Evolutionary conservation across 164 flowering plant genomes (phyloP), one percentile per base, ranked within the genome.

Genomic region (Malania oleifera): DNA sequence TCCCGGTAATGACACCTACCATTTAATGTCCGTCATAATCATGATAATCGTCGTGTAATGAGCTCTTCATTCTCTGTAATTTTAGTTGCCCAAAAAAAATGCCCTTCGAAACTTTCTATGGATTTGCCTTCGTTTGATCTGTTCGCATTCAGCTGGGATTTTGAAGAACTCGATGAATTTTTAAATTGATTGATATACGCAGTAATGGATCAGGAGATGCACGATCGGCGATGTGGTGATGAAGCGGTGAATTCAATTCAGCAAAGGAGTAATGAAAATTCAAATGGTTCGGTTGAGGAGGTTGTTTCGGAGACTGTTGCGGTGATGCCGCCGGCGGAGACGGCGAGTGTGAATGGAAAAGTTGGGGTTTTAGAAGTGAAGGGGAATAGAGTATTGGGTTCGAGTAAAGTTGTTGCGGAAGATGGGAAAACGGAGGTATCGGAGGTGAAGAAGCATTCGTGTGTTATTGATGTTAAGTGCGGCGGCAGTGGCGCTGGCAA

Each of bases 391-490:
- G 70, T 46, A 0, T 29, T 59, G 48, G 67, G 40, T 46, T 49
- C 52, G 40, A 63, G 66, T 52, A 70, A 73, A 41, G 57, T 53
- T 18, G 44, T 44, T 0, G 57, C 20, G 47, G 73, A 67, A 44
- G 67, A 52, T 43, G 50, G 47, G 25, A 66, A 66, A 34, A 37
- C 19, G 34, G 59, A 55, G 25, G 48, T n/a, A 35, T n/a, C 52
- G 57, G 75, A 72, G 59, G 29, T 47, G 14, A 73, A 52, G 52
- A 61, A 59, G 41, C 50, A 64, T 27, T 56, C 63, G 2, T 60
- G 73, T 61, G 77, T 73, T 28, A 70, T 78, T 61, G 84, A 83
- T 66, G 54, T 77, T 0, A 73, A 66, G 45, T 40, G 70, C 43
- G 49, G 59, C 5, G 46, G 22, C 1, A 22, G 46, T 15, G 45